These are phyloP conservation scores for Mesembryanthemum crystallinum DNA, from an alignment of 148 eudicot genomes.

Conservation along the genomic window DNA sequence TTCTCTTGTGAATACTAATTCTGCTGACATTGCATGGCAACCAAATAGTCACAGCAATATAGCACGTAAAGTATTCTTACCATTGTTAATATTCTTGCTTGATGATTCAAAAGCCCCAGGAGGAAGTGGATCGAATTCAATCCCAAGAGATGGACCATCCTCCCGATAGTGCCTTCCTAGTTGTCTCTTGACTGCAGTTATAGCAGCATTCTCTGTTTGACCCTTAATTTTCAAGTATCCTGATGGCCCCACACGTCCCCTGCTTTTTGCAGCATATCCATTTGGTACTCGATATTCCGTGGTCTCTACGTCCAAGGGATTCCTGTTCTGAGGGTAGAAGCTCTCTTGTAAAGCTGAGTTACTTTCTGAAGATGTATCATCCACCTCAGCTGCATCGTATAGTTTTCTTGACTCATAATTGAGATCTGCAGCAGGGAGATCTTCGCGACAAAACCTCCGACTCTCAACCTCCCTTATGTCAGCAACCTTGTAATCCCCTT, in stretches of 20 bases:
- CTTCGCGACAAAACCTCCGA: conserved; percentile 47
- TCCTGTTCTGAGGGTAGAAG: conserved; percentile 36
- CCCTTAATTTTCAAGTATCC: conserved; percentile 93
- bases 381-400: conserved; percentile 40
- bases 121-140: conserved; percentile 87
- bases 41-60: background rate
- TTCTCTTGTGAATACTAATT: background rate
- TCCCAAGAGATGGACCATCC: conserved; percentile 89
- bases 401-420: conserved; percentile 46
- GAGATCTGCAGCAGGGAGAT: conserved; percentile 43
- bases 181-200: conserved; percentile 92
- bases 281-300: conserved; percentile 45
- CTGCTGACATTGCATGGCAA: background rate
- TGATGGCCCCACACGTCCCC: conserved; percentile 62
- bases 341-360: conserved; percentile 50
- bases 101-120: conserved; percentile 87
- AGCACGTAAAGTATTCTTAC: conserved; percentile 31
- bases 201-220: conserved; percentile 69
- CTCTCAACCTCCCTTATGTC: conserved; percentile 84
- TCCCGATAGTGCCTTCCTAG: conserved; percentile 67
- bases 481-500: conserved; percentile 54
- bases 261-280: conserved; percentile 34
- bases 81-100: conserved; percentile 38
- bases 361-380: conserved; percentile 83
- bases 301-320: conserved; percentile 32